Evolutionary conservation across 768 basidiomycete genomes (phyloP).

Genomic region (Neoboletus subvelutipes): DNA sequence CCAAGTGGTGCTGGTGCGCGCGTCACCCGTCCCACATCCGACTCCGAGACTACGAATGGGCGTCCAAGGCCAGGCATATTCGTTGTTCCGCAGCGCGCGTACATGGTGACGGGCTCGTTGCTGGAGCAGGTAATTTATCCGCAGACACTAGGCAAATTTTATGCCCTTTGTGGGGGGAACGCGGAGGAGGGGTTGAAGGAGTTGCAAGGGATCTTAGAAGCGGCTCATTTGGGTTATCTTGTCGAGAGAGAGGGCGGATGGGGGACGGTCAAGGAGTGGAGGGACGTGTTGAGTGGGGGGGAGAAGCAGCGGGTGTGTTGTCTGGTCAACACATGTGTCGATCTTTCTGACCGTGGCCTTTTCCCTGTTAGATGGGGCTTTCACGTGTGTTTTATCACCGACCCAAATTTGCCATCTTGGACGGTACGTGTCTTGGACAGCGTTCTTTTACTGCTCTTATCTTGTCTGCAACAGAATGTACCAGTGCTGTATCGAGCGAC

Average conservation of each 20-base stretch:
- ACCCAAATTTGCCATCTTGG: constrained; percentile 81
- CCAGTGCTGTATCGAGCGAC: constrained; percentile 92
- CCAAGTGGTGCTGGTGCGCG: constrained; percentile 40
- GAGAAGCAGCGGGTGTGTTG: constrained; percentile 82
- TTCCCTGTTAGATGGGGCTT: constrained; percentile 68
- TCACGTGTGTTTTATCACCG: constrained; percentile 90
- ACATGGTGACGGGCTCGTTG: constrained; percentile 85
- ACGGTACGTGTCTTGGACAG: constrained; percentile 53
- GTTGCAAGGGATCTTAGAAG: constrained; percentile 72
- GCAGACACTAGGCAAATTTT: constrained; percentile 59
- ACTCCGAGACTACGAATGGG: constrained; percentile 32
- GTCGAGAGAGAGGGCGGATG: constrained; percentile 89
- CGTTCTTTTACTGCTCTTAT: background rate
- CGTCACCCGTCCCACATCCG: constrained; percentile 32
- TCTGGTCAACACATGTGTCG: background rate
- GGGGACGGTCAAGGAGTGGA: constrained; percentile 90
- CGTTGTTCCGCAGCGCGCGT: constrained; percentile 89
- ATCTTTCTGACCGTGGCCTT: constrained; percentile 1
- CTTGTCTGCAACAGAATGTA: constrained; percentile 63
- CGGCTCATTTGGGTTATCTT: constrained; percentile 82
- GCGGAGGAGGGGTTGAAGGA: constrained; percentile 56
- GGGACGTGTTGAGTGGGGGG: constrained; percentile 92
- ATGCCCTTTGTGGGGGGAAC: constrained; percentile 58
- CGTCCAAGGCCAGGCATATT: constrained; percentile 53
- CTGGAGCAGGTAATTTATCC: constrained; percentile 96